Base-by-base conservation (phyloP, 768 basidiomycete species). In the Pholiota molesta region DNA sequence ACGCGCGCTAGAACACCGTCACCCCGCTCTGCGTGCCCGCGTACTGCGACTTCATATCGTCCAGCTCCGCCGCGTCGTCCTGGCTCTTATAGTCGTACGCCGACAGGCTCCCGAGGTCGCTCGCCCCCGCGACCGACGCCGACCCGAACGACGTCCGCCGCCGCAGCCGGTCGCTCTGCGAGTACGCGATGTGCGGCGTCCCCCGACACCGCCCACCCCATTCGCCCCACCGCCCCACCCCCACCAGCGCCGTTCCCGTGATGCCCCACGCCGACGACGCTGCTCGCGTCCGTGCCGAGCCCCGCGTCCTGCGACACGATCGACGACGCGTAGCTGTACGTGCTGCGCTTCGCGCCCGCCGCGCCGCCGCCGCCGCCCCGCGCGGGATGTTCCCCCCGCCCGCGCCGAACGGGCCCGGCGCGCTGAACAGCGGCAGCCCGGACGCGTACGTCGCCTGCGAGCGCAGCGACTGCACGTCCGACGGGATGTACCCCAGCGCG, bases 391-490 rank as follows among this genome's bases (percentile, higher is more conserved):
- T 49, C n/a, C 85, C 85, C 52, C 88, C 57, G 2, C 81, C 64
- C 17, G 62, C 64, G 51, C 89, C 87, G 69, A 90, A 93, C 11
- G 89, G 87, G 52, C 89, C 86, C 66, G 82, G 83, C 29, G 83
- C 77, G 55, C 86, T 82, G 70, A 95, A 96, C 82, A 92, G 86
- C 16, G 95, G 95, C 31, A 97, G 79, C 26, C 94, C 93, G 10
- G 95, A 95, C 2, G 95, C 92, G 72, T 97, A 96, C 0, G 94
- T 95, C 0, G 97, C 96, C 74, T 99, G 97, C 2, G 97, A 99
- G 58, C 95, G 90, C 51, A 99, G 85, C 3, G 97, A 98, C 72
- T 97, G 97, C 23, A 89, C 92, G 71, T 99, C 97, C 6, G 94
- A 94, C 1, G 95, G 95, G 65, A 98, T 97, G 74, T 96, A 96